Evolutionary conservation across 2,329 filamentous ascomycete genomes (phyloP), one percentile per base, ranked within the genome.

Genomic region (Eutypella sp.): DNA sequence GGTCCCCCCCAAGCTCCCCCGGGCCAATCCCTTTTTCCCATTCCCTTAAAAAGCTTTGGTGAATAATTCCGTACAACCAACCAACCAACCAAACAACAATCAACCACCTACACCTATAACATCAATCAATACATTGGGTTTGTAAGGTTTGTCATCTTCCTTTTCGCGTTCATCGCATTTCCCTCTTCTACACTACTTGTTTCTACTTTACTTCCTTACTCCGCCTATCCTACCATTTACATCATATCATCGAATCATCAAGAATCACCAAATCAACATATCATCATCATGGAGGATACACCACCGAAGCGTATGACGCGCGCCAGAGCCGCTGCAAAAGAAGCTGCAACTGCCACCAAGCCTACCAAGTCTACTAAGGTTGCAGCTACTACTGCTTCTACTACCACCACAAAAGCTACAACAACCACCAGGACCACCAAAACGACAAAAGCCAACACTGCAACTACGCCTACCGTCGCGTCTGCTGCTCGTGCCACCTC

Each of bases 261-360:
- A 42, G 52, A 80, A 37, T 16, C 18, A 18, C 20, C 13, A 10
- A 3, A 39, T 13, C 20, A 22, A 22, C 9, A 15, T 4, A 24
- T n/a, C n/a, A 19, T 47, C 55, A 69, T 42, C 52, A 80, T 82
- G 77, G 74, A 78, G 53, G 65, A 66, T 43, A 81, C 76, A 47
- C 78, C 79, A 42, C 79, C 78, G 29, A 80, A 80, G 65, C 75
- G 79, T 52, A 72, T 81, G 57, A 82, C 79, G 50, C 74, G 79
- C 53, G 69, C 72, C 38, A 59, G 70, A 54, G 71, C 69, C 47
- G 70, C 70, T 40, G 67, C 68, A 31, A 69, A 67, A 52, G 60
- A 57, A 19, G 47, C 54, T 20, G 57, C 59, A 40, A 54, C 57
- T 20, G 50, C 57, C 31, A 41, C 52, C 42, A 54, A 60, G 7